Evolutionary conservation across 352 stramenopile genomes (phyloP), one percentile per base, ranked within the genome.

Genomic region (Globisporangium viniferum): DNA sequence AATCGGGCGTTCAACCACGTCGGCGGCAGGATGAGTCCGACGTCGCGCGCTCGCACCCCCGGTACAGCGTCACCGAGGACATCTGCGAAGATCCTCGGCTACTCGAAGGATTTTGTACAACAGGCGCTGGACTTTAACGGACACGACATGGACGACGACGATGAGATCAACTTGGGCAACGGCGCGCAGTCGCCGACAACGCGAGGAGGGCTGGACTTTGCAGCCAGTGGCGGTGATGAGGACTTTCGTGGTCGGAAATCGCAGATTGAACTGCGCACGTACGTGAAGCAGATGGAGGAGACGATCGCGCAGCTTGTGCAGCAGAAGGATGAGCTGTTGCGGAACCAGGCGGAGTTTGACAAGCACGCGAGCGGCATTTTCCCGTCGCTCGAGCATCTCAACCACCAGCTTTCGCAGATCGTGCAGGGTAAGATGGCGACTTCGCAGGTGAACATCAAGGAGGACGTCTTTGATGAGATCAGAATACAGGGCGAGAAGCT

Each of bases 291-390:
- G 62, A 91, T 93, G 83, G 83, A 93, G 67, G 81, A 84, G 56
- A 93, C 86, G 5, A 91, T 93, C 39, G 82, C 82, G 18, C 81
- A 91, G 71, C 71, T 93, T 24, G 83, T 91, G 61, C 80, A 91
- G 66, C 83, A 93, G 64, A 90, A 91, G 64, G 83, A 91, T 57
- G 86, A 91, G 65, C 53, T 93, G 49, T 41, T 91, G 67, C 73
- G 81, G 29, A 93, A 93, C 67, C 86, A 92, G 59, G 82, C 74
- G 1, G 84, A 91, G 74, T 93, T 93, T 60, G 86, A 93, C 65
- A 90, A 91, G 66, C 86, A 93, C 59, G 86, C 86, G n/a, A 92
- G 84, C 33, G 83, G 86, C 12, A 92, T 93, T 67, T 93, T 93
- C 65, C 86, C 86, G 54, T 91, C 86, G 9, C 70, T 93, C 22